These are phyloP conservation scores for Eucalyptus sideroxylon DNA, from an alignment of 345 rosid genomes.

Conservation along the genomic window DNA sequence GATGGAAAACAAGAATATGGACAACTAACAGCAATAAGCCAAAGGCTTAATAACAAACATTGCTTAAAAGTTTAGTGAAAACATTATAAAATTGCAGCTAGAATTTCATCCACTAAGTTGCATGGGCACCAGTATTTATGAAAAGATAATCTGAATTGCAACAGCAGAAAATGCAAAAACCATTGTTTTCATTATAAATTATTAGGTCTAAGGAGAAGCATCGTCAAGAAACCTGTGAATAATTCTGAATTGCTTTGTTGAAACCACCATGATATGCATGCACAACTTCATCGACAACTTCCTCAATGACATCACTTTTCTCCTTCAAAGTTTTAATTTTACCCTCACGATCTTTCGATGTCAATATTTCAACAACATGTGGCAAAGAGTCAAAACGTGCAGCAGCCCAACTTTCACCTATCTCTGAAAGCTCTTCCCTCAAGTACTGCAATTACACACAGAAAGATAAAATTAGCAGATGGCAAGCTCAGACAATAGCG, in stretches of 20 bases:
- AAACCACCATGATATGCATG: constrained; percentile 96
- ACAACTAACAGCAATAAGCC: not conserved
- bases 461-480: constrained; percentile 3
- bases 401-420: constrained; percentile 89
- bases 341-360: constrained; percentile 89
- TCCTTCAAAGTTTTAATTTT: constrained; percentile 72
- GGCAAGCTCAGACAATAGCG: not conserved
- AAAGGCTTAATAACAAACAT: not conserved
- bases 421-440: constrained; percentile 66
- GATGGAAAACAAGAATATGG: not conserved
- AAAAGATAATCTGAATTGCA: not conserved
- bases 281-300: constrained; percentile 98
- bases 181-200: not conserved
- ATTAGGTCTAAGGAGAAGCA: not conserved
- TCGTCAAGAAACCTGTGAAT: constrained; percentile 67
- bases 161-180: not conserved
- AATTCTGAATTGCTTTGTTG: constrained; percentile 98
- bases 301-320: constrained; percentile 92
- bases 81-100: not conserved
- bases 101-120: not conserved
- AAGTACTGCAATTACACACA: constrained; percentile 45
- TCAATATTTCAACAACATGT: constrained; percentile 89
- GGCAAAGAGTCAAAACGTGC: constrained; percentile 97
- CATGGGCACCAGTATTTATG: not conserved
- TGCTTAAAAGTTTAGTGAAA: not conserved